Evolutionary conservation across 2,329 filamentous ascomycete genomes (phyloP).

Genomic region (Ceratocystiopsis sp.): DNA sequence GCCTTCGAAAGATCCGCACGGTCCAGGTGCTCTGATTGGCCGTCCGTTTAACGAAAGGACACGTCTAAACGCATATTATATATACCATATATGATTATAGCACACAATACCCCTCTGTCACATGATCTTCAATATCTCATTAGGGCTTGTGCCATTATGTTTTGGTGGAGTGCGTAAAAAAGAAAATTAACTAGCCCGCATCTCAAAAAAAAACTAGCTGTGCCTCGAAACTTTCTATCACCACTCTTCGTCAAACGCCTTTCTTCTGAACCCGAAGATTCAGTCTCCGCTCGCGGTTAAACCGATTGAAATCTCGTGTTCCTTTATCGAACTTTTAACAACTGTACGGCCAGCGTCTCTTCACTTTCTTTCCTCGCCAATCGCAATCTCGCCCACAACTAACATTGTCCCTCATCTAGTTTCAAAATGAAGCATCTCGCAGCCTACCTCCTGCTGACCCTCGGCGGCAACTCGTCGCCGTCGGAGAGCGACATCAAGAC

Average conservation of each 20-base stretch:
- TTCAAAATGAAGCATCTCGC: slow-evolving; percentile 99
- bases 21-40: too few species aligned
- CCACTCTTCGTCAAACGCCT: not conserved
- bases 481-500: slow-evolving; percentile 71
- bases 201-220: not conserved
- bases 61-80: too few species aligned
- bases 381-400: not conserved
- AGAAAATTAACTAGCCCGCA: not conserved
- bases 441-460: slow-evolving; percentile 91
- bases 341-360: slow-evolving; percentile 8
- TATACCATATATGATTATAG: not conserved
- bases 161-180: too few species aligned
- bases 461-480: slow-evolving; percentile 82
- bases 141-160: too few species aligned
- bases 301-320: slow-evolving; percentile 98
- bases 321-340: slow-evolving; percentile 22
- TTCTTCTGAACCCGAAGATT: slow-evolving; percentile 63
- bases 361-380: not conserved
- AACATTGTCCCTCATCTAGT: not conserved
- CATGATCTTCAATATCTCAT: not conserved
- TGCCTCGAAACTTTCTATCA: not conserved
- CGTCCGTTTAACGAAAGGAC: not conserved
- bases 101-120: not conserved
- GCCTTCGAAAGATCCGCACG: too few species aligned
- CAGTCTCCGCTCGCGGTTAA: slow-evolving; percentile 99